phyloP scores from a whole-genome alignment of 2,329 filamentous ascomycete species.

The Aureobasidium subglaciale region DNA sequence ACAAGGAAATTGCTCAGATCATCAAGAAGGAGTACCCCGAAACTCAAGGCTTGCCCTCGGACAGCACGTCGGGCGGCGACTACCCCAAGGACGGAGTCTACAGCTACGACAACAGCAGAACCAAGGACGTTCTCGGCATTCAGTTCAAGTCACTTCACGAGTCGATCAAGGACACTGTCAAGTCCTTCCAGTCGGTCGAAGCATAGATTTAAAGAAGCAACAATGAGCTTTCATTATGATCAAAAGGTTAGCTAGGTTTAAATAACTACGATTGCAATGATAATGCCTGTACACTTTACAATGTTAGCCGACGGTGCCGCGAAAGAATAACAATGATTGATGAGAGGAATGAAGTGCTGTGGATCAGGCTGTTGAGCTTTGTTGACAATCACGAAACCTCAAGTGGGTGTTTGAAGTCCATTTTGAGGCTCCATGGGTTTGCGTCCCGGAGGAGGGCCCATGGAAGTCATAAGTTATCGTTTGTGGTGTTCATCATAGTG shows the following conservation, averaged over 20 bases:
- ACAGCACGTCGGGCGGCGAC: constrained; percentile 35
- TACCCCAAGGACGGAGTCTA: constrained; percentile 45
- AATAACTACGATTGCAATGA: neutral
- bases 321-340: neutral
- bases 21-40: constrained; percentile 51
- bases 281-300: neutral
- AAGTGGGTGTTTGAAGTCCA: constrained; percentile 26
- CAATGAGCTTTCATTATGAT: constrained; percentile 8
- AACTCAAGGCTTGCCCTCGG: constrained; percentile 43
- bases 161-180: constrained; percentile 55
- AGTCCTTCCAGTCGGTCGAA: constrained; percentile 52
- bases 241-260: constrained; percentile 1
- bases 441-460: constrained; percentile 5
- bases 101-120: constrained; percentile 49
- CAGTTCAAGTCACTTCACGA: constrained; percentile 53
- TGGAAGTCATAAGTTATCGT: constrained; percentile 13
- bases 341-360: neutral
- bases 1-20: constrained; percentile 51
- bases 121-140: constrained; percentile 51
- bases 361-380: constrained; percentile 52
- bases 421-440: constrained; percentile 10
- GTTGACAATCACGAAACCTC: constrained; percentile 26
- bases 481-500: constrained; percentile 11
- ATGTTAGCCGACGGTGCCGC: constrained; percentile 6
- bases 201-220: constrained; percentile 27